These are phyloP conservation scores for Penicillium pancosmium DNA, from an alignment of 495 filamentous ascomycete species.

Conservation along the genomic window DNA sequence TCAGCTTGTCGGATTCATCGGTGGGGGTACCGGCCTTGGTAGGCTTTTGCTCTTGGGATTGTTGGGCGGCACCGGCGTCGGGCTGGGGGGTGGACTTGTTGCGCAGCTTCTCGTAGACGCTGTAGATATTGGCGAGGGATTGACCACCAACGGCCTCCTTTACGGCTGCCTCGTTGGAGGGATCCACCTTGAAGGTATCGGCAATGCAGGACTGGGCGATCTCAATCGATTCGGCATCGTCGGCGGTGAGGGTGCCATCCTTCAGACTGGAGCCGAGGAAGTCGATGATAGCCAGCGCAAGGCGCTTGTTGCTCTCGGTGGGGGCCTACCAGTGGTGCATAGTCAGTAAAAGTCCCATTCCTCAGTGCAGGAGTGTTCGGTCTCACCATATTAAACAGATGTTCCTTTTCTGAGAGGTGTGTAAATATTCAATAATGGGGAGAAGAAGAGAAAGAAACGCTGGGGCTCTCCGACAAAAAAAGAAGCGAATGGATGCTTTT, in stretches of 20 bases:
- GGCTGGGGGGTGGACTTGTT: constrained; percentile 54
- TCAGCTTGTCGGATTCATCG: constrained; percentile 80
- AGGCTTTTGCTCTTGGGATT: constrained; percentile 30
- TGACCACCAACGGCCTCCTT: constrained; percentile 78
- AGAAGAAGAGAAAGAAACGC: constrained; percentile 9
- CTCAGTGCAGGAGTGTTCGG: neutral
- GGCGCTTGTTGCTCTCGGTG: constrained; percentile 85
- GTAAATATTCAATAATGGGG: neutral
- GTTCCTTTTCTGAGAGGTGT: neutral
- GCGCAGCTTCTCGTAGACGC: constrained; percentile 94
- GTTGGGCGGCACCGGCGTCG: constrained; percentile 19
- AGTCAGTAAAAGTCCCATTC: constrained; percentile 12
- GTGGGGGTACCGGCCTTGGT: constrained; percentile 40
- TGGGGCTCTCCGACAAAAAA: constrained; percentile 8
- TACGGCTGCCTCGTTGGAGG: constrained; percentile 70
- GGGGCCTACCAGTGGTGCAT: constrained; percentile 41
- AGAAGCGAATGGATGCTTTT: constrained; percentile 14
- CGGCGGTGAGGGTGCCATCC: constrained; percentile 82
- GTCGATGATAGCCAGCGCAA: constrained; percentile 95
- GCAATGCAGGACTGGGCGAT: constrained; percentile 91
- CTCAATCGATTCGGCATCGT: constrained; percentile 90
- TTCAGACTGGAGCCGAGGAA: constrained; percentile 84
- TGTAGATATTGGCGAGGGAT: constrained; percentile 86
- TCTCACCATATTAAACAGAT: neutral
- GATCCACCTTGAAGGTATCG: constrained; percentile 93